These are phyloP conservation scores for Penicillium fuscoglaucum DNA, from an alignment of 2,329 filamentous ascomycete species.

Conservation along the genomic window DNA sequence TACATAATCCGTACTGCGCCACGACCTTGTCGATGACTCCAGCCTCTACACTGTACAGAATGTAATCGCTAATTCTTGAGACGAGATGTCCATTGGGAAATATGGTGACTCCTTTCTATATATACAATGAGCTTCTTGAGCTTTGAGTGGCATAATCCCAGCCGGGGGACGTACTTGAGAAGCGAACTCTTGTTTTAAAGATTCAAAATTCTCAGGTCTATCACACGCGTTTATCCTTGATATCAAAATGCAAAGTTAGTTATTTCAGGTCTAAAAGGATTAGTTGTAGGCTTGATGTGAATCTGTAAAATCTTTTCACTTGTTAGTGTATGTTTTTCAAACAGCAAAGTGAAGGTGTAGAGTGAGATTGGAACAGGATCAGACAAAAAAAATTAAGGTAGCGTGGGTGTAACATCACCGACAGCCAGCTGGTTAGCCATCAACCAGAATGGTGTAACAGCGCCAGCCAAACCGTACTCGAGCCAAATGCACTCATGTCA, in stretches of 20 bases:
- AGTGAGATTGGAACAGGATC: conserved; percentile 49
- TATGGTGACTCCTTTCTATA: conserved; percentile 83
- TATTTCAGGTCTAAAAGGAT: conserved; percentile 1
- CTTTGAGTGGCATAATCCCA: conserved; percentile 34
- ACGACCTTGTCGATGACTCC: conserved; percentile 86
- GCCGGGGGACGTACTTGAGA: conserved; percentile 70
- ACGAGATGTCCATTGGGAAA: conserved; percentile 93
- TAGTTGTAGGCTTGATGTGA: conserved; percentile 2
- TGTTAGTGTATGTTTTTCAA: conserved; percentile 25
- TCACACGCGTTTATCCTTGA: conserved; percentile 92
- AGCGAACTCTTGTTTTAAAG: conserved; percentile 76
- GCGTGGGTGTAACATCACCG: conserved; percentile 99
- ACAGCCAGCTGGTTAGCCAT: conserved; percentile 62
- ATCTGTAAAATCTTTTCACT: conserved; percentile 23
- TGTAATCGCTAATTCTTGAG: conserved; percentile 94
- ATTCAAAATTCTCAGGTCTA: conserved; percentile 81
- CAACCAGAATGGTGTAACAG: conserved; percentile 75
- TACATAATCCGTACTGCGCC: conserved; percentile 88
- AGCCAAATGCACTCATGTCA: conserved; percentile 99
- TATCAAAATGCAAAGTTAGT: conserved; percentile 33
- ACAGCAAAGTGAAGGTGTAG: conserved; percentile 10
- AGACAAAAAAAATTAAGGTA: conserved; percentile 92
- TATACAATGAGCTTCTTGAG: conserved; percentile 42
- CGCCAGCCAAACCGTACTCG: conserved; percentile 76
- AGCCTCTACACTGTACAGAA: conserved; percentile 98